phyloP scores from a whole-genome alignment of 2,329 filamentous ascomycete species.

The Phialocephala sp. region DNA sequence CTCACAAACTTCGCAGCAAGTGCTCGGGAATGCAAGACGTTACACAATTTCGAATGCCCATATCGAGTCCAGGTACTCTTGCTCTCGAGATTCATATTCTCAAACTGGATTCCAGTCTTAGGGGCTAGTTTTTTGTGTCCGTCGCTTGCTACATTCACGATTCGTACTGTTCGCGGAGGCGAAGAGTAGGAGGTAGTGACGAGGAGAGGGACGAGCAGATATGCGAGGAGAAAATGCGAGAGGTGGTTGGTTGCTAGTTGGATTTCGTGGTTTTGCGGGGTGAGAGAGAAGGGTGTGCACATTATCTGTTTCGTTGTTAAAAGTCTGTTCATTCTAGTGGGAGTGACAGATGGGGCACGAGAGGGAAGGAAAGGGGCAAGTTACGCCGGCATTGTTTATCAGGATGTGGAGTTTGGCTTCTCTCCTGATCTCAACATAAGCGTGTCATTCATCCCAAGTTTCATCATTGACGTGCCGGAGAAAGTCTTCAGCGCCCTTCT shows the following conservation, averaged over 20 bases:
- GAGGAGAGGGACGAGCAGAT: constrained; percentile 42
- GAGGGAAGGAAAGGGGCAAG: constrained; percentile 32
- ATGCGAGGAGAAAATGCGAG: constrained; percentile 43
- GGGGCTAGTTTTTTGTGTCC: constrained; percentile 22
- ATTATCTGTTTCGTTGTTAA: constrained; percentile 10
- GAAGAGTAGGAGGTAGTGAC: not conserved
- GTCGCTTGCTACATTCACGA: constrained; percentile 26
- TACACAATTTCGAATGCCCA: constrained; percentile 28
- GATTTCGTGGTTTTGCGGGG: constrained; percentile 39
- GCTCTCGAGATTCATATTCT: constrained; percentile 13
- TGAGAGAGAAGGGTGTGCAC: constrained; percentile 16
- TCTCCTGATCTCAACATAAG: constrained; percentile 6
- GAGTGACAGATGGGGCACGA: no score
- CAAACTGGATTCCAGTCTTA: constrained; percentile 25
- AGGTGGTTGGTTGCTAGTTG: constrained; percentile 44
- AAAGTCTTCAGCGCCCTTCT: constrained; percentile 43
- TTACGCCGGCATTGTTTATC: constrained; percentile 46
- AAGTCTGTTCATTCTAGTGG: not conserved
- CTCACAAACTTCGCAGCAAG: not conserved
- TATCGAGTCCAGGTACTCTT: constrained; percentile 22
- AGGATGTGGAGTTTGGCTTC: constrained; percentile 47
- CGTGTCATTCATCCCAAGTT: not conserved
- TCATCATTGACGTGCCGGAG: not conserved
- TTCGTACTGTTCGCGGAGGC: constrained; percentile 35
- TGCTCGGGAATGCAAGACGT: not conserved